Evolutionary conservation across 257 asterid species (phyloP), one percentile per base, ranked within the genome.

Genomic region (Solanum megistacrolobum): DNA sequence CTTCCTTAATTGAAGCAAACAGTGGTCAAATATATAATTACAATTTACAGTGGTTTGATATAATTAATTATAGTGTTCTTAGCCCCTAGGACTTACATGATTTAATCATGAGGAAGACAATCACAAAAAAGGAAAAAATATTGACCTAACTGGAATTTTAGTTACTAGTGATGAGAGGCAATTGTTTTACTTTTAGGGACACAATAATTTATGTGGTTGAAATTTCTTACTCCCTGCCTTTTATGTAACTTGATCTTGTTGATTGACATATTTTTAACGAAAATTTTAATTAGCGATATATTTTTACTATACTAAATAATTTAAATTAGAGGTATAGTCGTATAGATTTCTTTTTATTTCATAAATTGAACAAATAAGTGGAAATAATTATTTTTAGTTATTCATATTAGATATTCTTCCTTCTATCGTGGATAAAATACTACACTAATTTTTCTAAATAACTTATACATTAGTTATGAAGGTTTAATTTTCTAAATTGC

Each of bases 21-120:
- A 72, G 9, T 43, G 66, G 85, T 27, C 66, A 79, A 79, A 16
- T 23, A 38, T 23, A 65, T 52, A 66, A 23, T 86, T 34, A 73
- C 84, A 72, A 11, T 29, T 86, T 34, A 34, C 58, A 72, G 41
- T 29, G 66, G 10, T 83, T 21, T 11, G 62, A 11, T 82, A 83
- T 11, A 12, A 52, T 18, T 11, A 12, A 52, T 18, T 21, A 86
- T 39, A 35, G 48, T 68, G 32, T 31, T 68, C 74, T 31, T 68
- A 12, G 74, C 36, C 62, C 55, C 27, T 34, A 20, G 75, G 39
- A 88, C 86, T 41, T 6, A 14, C 4, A 82, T 82, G 25, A 88
- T 73, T 82, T 52, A 73, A 73, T 71, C 91, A 88, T 87, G 87
- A 84, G 90, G 32, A 52, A 52, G 73, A 38, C 90, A 48, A 88